Base-by-base conservation (phyloP, 305 asterid genomes). In the Striga hermonthica region DNA sequence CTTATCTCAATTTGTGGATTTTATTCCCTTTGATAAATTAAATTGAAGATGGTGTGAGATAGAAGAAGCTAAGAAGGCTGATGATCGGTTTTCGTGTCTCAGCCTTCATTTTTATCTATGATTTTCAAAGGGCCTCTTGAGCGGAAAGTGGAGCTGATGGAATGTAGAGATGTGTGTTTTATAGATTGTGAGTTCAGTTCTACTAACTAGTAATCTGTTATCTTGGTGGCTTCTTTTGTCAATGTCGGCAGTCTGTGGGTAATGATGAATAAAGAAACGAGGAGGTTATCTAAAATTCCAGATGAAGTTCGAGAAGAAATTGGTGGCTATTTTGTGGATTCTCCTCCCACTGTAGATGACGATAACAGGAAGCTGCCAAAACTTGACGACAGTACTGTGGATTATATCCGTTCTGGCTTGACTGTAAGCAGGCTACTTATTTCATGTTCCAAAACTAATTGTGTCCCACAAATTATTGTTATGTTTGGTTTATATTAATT, bases 231-330 rank as follows among this genome's bases (percentile, higher is more conserved):
- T n/a, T 60, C 62, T 49, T 15, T 37, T 57, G 69, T 66, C 43
- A 71, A 61, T 73, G 15, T 60, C 67, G 74, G 60, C 84, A 94
- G 97, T 81, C 13, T 75, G 12, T 90, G 90, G 95, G 97, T 90
- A 70, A 90, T 93, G 99, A 93, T 93, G 99, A 90, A 90, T 75
- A 90, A 94, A 81, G 91, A 85, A 78, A 94, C 99, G 0, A 84
- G 99, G 75, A 88, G 85, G 75, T 72, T 94, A 77, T 77, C 99
- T 40, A 94, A 94, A 85, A 80, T 94, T 50, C 96, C 97, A 11
- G 95, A 94, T 16, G 97, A 94, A 83, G 99, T 83, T 45, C 85
- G 97, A 48, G 90, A 75, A 56, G 99, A 93, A 82, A 86, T 93
- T 68, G 86, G 81, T 61, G 72, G 75, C 58, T 84, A 79, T 75